Evolutionary conservation across 805 yeast genomes (phyloP), one percentile per base, ranked within the genome.

Genomic region (Yamadazyma kitorensis): DNA sequence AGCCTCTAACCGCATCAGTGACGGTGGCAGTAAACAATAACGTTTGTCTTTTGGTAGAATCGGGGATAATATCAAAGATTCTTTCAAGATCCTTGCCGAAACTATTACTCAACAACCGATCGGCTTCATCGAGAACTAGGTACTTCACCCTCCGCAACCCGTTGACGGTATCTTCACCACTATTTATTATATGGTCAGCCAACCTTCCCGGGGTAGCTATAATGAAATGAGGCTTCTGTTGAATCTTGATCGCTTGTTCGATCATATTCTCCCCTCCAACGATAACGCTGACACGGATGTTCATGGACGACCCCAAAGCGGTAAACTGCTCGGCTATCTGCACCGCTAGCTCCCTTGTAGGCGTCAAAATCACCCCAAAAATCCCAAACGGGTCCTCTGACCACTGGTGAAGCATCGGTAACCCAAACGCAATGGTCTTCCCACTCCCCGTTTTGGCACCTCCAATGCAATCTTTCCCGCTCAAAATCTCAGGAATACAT

Each of bases 391-490:
- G 98, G 55, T 93, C 98, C 45, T 82, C 84, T 0, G 97, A 85
- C 96, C 98, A 93, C 52, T 82, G 73, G 1, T 95, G 78, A 36
- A 93, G 67, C 86, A 93, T 91, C 2, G 98, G 98, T n/a, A 87
- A 94, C 1, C 91, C 98, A 71, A 93, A 93, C 1, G 98, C 96
- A 15, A 93, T 80, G 2, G 98, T 93, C 56, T 93, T 93, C 74
- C 98, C 98, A 12, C 95, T 82, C 61, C 98, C 98, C 0, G 98
- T 93, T 57, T 85, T 85, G 20, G 98, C 98, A 27, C 98, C 98
- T 33, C 98, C 99, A 33, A 93, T 91, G 61, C 96, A 89, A 57
- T 89, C 96, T 47, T 80, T 74, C 6, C 95, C 97, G 26, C 68
- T 70, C 24, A 93, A 55, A 37, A 93, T 85, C 37, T 82, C 76